Evolutionary conservation across 495 filamentous ascomycete genomes (phyloP).

Genomic region (Pseudomonodictys pantanalensis): DNA sequence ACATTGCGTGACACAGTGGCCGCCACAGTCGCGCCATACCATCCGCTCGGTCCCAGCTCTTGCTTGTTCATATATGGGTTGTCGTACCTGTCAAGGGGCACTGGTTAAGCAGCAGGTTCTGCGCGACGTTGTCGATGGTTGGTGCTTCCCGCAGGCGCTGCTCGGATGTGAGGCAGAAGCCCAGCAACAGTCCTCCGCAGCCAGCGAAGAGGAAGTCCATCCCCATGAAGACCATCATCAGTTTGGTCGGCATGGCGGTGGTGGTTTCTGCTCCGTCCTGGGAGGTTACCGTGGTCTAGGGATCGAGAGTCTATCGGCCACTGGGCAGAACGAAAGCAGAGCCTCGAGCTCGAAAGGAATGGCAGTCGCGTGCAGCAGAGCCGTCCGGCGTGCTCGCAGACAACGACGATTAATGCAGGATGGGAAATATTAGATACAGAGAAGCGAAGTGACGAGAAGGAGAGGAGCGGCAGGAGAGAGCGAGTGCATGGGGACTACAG

Average conservation of each 20-base stretch:
- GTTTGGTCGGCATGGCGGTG: slow-evolving; percentile 35
- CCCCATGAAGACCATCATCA: slow-evolving; percentile 33
- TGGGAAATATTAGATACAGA: slow-evolving; percentile 23
- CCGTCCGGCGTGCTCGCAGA: slow-evolving; percentile 31
- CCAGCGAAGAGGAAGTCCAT: slow-evolving; percentile 59
- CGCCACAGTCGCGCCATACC: slow-evolving; percentile 2
- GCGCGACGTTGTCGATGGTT: slow-evolving; percentile 56
- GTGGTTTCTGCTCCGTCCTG: slow-evolving; percentile 1
- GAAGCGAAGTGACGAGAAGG: slow-evolving; percentile 23
- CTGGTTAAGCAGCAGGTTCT: slow-evolving; percentile 58
- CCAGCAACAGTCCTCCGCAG: slow-evolving; percentile 62
- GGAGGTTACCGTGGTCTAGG: neutral
- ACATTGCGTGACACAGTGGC: neutral
- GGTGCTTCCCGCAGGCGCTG: slow-evolving; percentile 45
- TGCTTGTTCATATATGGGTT: neutral
- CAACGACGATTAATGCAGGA: slow-evolving; percentile 21
- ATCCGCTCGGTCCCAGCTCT: neutral
- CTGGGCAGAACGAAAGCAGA: slow-evolving; percentile 1
- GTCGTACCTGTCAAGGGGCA: slow-evolving; percentile 59
- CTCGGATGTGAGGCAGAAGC: slow-evolving; percentile 59
- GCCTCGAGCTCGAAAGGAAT: slow-evolving; percentile 11
- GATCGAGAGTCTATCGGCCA: neutral
- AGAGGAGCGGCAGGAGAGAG: slow-evolving; percentile 13
- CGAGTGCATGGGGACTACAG: slow-evolving; percentile 6
- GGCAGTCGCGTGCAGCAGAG: slow-evolving; percentile 26